phyloP scores from a whole-genome alignment of 2,329 filamentous ascomycete genomes.

The Fusarium pilosicola region DNA sequence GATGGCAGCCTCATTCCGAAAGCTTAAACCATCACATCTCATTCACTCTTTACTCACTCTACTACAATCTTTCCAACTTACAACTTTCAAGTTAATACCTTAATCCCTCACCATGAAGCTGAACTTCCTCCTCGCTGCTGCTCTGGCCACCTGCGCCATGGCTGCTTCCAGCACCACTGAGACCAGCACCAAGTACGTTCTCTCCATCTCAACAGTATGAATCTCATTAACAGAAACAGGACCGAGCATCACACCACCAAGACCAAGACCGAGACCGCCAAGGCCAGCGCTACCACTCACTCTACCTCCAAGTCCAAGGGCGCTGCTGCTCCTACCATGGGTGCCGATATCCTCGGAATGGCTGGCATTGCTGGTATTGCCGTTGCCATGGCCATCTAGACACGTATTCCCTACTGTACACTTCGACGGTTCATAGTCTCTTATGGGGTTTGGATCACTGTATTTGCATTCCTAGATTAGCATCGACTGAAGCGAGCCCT shows the following conservation, averaged over 20 bases:
- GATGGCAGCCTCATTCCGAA: not conserved
- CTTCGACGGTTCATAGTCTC: constrained; percentile 5
- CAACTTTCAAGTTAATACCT: not conserved
- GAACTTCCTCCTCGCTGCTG: constrained; percentile 12
- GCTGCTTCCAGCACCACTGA: constrained; percentile 8
- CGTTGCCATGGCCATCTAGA: constrained; percentile 18
- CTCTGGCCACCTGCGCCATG: not conserved
- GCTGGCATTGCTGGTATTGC: constrained; percentile 11
- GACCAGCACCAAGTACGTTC: not conserved
- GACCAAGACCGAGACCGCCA: not conserved
- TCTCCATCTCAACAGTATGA: fast-evolving
- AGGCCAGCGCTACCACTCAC: not conserved
- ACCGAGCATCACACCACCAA: not conserved
- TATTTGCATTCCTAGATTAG: constrained; percentile 3
- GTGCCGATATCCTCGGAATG: constrained; percentile 10
- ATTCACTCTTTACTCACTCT: not conserved
- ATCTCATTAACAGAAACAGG: not conserved
- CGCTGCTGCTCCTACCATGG: constrained; percentile 13
- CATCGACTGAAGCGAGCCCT: not conserved
- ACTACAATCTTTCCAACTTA: not conserved
- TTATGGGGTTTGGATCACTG: not conserved
- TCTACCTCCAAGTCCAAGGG: constrained; percentile 1
- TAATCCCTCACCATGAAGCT: constrained; percentile 17
- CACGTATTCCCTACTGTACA: not conserved
- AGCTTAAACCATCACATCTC: not conserved